phyloP scores from a whole-genome alignment of 352 stramenopile species.

The Pythium utonaiense region DNA sequence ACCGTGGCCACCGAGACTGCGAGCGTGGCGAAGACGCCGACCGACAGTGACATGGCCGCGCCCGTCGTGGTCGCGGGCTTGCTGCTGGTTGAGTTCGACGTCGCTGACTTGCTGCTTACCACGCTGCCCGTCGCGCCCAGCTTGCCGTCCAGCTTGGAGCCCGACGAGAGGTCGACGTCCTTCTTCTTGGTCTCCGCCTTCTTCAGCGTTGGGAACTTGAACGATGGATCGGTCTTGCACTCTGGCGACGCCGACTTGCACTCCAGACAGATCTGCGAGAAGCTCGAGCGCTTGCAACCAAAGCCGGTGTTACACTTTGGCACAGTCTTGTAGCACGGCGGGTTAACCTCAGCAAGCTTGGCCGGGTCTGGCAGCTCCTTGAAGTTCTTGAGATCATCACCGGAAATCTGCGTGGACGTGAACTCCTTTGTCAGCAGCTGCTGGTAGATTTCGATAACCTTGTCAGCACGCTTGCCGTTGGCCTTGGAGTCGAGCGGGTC shows the following conservation, averaged over 20 bases:
- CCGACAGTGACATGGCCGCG: too few species aligned
- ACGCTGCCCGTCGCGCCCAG: slow-evolving; percentile 1
- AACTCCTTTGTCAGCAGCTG: not conserved
- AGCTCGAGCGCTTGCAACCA: slow-evolving; percentile 25
- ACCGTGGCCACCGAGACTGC: too few species aligned
- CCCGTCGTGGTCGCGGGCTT: too few species aligned
- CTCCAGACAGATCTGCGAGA: slow-evolving; percentile 25
- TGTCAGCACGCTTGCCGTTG: slow-evolving; percentile 22
- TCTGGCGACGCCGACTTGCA: slow-evolving; percentile 8
- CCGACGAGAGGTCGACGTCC: slow-evolving; percentile 1
- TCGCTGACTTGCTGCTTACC: not conserved
- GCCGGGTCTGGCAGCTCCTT: slow-evolving; percentile 7
- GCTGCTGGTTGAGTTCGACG: too few species aligned
- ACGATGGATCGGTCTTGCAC: slow-evolving; percentile 17
- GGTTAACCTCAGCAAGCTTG: slow-evolving; percentile 22
- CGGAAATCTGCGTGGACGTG: slow-evolving; percentile 37
- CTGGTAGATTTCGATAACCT: slow-evolving; percentile 29
- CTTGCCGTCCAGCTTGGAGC: slow-evolving; percentile 2
- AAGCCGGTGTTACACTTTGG: slow-evolving; percentile 12
- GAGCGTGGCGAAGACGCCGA: too few species aligned
- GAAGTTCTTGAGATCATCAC: slow-evolving; percentile 23
- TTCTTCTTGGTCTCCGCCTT: slow-evolving; percentile 38
- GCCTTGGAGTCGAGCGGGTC: slow-evolving; percentile 23
- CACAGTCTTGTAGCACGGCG: slow-evolving; percentile 29
- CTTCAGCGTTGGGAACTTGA: slow-evolving; percentile 44